Base-by-base conservation (phyloP, 2,329 filamentous ascomycete genomes). In the Fusarium sp. region DNA sequence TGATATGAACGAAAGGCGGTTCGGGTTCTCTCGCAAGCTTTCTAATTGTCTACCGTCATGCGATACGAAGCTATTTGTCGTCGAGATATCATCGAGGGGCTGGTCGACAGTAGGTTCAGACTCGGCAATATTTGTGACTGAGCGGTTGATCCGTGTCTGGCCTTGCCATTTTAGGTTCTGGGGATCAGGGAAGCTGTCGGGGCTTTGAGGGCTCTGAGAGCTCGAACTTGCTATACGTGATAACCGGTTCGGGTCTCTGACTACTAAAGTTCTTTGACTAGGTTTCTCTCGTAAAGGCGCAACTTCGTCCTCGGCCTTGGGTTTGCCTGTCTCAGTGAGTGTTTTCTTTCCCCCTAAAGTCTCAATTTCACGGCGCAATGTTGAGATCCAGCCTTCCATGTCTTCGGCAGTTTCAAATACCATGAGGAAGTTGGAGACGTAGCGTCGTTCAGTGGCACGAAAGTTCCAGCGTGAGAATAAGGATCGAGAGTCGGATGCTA, bases 301-400 rank as follows among this genome's bases (percentile, higher is more conserved):
- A n/a, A 67, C 52, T 14, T 77, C 73, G 27, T 83, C 81, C 4
- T 85, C 84, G 7, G 75, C 64, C 67, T 86, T 86, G 1, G 84
- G 84, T 65, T 81, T 84, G 41, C 88, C 89, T 7, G 87, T 90
- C 76, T 92, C 89, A 0, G 89, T 87, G 27, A 88, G 78, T 60
- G 85, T 84, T 78, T 88, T 90, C 81, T 88, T 91, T 20, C 92
- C 92, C 32, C 92, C 91, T 11, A 93, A 81, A 9, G 84, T 83
- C 73, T 93, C 90, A 55, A 95, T 94, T 75, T 93, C 90, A 59
- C 86, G 86, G 41, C 93, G 87, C 33, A 95, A 82, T 1, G 86
- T 84, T 2, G 86, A 85, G 78, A 95, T 89, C 93, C 93, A 96
- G 45, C 84, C 82, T 65, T 94, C 91, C 91, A 95, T 93, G 46